Evolutionary conservation across 345 rosid species (phyloP), one percentile per base, ranked within the genome.

Genomic region (Camelina hispida): DNA sequence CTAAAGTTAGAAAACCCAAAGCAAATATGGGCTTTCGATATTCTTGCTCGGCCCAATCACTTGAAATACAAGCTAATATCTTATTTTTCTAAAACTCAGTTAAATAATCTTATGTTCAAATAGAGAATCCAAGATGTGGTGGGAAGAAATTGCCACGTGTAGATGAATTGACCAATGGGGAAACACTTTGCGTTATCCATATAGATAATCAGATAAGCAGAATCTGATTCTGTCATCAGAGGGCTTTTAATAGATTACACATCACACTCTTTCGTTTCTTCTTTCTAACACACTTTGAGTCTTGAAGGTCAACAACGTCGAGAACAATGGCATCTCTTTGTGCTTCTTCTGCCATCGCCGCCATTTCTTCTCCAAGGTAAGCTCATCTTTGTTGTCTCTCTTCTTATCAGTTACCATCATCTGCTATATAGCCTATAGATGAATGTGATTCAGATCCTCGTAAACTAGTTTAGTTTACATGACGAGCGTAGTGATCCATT

Each of bases 281-380:
- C 71, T 54, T 54, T 62, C 52, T 25, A 69, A 44, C 44, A 71
- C 76, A 47, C 76, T 65, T 32, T 38, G 61, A 77, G 62, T 65
- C 80, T 71, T 77, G 80, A 71, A 71, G 80, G 35, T 71, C 56
- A 77, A 56, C 7, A 44, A 46, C 59, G 15, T 54, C 50, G 75
- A 64, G 72, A 52, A 54, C 66, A 80, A 92, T 95, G 99, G 96
- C 97, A 73, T 86, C 97, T 71, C 84, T 83, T 40, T 94, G 90
- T 83, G 96, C 97, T 83, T 88, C 97, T 74, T 90, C 97, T 18
- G 91, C 96, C 68, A 80, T 92, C 71, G 87, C 96, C 7, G 89
- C 91, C 73, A 80, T 88, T 74, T 84, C 93, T 38, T 82, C 91
- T 42, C 85, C 90, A 68, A 87, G 93, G 93, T 83, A 87, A 82